phyloP scores from a whole-genome alignment of 805 yeast genomes.

The Barnettozyma sucrosica region DNA sequence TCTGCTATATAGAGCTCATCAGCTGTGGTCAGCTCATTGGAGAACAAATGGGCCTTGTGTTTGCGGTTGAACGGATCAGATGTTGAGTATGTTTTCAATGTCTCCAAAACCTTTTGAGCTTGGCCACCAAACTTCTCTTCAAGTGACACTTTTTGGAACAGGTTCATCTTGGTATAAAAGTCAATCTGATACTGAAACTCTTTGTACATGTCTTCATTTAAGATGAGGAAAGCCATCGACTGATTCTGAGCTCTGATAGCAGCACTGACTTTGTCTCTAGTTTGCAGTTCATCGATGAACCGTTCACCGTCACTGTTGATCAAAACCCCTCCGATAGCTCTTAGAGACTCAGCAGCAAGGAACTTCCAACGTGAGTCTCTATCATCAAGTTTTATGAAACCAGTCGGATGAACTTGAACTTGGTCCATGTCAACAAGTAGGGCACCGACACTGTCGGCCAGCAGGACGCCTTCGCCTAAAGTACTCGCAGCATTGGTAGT shows the following conservation, averaged over 20 bases:
- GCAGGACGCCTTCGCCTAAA: slow-evolving; percentile 52
- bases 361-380: slow-evolving; percentile 42
- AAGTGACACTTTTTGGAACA: slow-evolving; percentile 28
- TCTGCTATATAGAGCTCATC: slow-evolving; percentile 41
- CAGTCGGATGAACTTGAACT: slow-evolving; percentile 59
- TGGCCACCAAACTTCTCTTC: slow-evolving; percentile 24
- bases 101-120: slow-evolving; percentile 21
- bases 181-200: slow-evolving; percentile 45
- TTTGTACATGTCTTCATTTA: slow-evolving; percentile 40
- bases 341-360: slow-evolving; percentile 52
- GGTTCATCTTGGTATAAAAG: slow-evolving; percentile 40
- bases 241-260: slow-evolving; percentile 32
- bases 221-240: slow-evolving; percentile 30
- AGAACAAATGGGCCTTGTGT: slow-evolving; percentile 29
- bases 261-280: slow-evolving; percentile 47
- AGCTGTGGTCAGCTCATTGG: slow-evolving; percentile 18
- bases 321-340: slow-evolving; percentile 56
- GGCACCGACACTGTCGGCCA: slow-evolving; percentile 44
- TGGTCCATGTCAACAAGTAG: slow-evolving; percentile 51
- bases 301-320: slow-evolving; percentile 36
- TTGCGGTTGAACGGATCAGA: slow-evolving; percentile 31
- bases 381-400: slow-evolving; percentile 43
- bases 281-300: slow-evolving; percentile 47
- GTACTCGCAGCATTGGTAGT: slow-evolving; percentile 54
- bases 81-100: slow-evolving; percentile 18